A percentile compares a stretch with the other conserved stretches of the same genome.
Conservation (phyloP, 1,139 yeast genomes). For the Yamadazyma atlantica region DNA sequence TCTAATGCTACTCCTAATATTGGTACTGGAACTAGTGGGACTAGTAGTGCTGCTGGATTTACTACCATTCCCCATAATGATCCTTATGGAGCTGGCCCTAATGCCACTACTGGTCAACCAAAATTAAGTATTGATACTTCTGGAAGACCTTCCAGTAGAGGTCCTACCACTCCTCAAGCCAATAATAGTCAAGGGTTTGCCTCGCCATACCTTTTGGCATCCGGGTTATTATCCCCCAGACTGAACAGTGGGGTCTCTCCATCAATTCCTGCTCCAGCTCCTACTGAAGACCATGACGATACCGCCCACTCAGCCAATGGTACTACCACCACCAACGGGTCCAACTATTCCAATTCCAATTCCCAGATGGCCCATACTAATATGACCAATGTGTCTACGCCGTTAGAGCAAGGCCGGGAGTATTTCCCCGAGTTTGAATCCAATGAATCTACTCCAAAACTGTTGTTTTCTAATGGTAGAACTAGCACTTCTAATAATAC, state of each 20-base stretch:
- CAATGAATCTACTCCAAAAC: conserved; percentile 21
- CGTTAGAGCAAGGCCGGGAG: conserved; percentile 13
- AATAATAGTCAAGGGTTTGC: conserved; percentile 43
- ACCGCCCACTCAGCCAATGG: conserved; percentile 4
- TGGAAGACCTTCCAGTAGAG: conserved; percentile 20
- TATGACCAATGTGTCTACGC: conserved; percentile 13
- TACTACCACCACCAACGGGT: background rate
- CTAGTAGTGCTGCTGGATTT: conserved; percentile 1
- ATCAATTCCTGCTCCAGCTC: conserved; percentile 9
- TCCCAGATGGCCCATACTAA: conserved; percentile 1
- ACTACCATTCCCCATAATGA: conserved; percentile 8
- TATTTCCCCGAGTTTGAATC: conserved; percentile 14
- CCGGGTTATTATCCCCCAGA: conserved; percentile 54
- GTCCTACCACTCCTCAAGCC: conserved; percentile 33
- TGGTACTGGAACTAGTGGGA: conserved; percentile 5
- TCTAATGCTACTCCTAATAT: conserved; percentile 12
- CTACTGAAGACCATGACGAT: conserved; percentile 1
- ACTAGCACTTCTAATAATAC: conserved; percentile 25
- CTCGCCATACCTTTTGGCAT: conserved; percentile 60
- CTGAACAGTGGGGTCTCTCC: conserved; percentile 24
- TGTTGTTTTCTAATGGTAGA: conserved; percentile 25
- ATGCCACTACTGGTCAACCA: conserved; percentile 20
- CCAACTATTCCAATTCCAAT: conserved; percentile 1
- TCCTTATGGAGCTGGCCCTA: conserved; percentile 5
- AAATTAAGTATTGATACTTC: conserved; percentile 35